These are phyloP conservation scores for Trypanosoma mega DNA, from an alignment of 208 protist species.

Conservation along the genomic window DNA sequence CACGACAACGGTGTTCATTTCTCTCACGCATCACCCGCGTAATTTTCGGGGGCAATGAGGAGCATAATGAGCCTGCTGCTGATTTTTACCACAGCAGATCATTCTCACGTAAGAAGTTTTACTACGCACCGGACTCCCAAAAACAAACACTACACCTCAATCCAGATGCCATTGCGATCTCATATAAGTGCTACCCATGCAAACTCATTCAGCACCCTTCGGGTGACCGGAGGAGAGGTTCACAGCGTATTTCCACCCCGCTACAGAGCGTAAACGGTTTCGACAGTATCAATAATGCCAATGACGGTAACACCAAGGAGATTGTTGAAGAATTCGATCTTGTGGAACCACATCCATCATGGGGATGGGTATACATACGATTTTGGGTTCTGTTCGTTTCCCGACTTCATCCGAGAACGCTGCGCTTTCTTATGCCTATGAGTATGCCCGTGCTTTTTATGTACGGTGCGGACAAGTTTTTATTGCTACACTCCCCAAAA, in stretches of 20 bases:
- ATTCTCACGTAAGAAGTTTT: no score
- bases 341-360: constrained; percentile 19
- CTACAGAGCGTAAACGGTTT: no score
- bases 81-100: constrained; percentile 5
- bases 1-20: not conserved
- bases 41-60: not conserved
- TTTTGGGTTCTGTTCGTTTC: constrained; percentile 27
- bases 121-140: not conserved
- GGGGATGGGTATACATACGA: constrained; percentile 48
- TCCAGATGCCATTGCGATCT: constrained; percentile 3
- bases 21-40: no score
- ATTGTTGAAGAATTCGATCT: not conserved
- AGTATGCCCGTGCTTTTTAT: constrained; percentile 62
- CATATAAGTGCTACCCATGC: constrained; percentile 5
- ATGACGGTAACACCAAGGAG: not conserved
- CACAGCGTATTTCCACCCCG: no score
- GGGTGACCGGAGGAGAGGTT: no score
- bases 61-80: not conserved
- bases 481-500: constrained; percentile 59
- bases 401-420: constrained; percentile 34
- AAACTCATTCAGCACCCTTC: no score
- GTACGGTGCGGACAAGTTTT: constrained; percentile 55
- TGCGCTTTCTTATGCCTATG: constrained; percentile 63
- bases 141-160: constrained; percentile 1
- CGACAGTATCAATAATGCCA: no score